Conservation (phyloP, 805 yeast species). For the Vanderwaltozyma yarrowii region DNA sequence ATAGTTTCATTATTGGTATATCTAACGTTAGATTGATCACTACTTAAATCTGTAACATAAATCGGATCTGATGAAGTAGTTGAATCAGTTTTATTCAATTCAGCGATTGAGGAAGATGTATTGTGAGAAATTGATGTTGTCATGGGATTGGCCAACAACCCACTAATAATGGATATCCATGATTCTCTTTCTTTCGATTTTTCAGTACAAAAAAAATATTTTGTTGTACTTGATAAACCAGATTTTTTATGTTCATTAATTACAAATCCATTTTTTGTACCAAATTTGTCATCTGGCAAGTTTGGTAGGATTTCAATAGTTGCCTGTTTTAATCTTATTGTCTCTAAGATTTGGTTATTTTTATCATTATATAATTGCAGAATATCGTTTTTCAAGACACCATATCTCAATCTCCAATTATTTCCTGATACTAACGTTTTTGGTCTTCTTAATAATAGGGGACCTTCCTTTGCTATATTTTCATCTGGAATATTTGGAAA, state of each 20-base stretch:
- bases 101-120: constrained; percentile 3
- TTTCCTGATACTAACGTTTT: constrained; percentile 42
- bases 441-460: constrained; percentile 50
- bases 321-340: constrained; percentile 26
- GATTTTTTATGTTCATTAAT: constrained; percentile 33
- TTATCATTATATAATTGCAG: constrained; percentile 51
- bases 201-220: constrained; percentile 69
- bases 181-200: constrained; percentile 63
- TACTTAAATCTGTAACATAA: constrained; percentile 14
- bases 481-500: constrained; percentile 43
- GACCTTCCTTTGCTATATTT: constrained; percentile 47
- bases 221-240: constrained; percentile 32
- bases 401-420: constrained; percentile 62
- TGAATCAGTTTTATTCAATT: neutral
- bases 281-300: constrained; percentile 28
- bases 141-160: constrained; percentile 17
- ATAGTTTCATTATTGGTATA: neutral
- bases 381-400: constrained; percentile 50
- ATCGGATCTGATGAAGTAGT: constrained; percentile 9
- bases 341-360: constrained; percentile 34
- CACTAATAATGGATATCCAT: constrained; percentile 48
- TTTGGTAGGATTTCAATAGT: constrained; percentile 31
- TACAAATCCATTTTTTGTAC: constrained; percentile 28
- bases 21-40: neutral
- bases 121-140: constrained; percentile 1